phyloP scores from a whole-genome alignment of 2,329 filamentous ascomycete species.

The Aureobasidium leucospermi region DNA sequence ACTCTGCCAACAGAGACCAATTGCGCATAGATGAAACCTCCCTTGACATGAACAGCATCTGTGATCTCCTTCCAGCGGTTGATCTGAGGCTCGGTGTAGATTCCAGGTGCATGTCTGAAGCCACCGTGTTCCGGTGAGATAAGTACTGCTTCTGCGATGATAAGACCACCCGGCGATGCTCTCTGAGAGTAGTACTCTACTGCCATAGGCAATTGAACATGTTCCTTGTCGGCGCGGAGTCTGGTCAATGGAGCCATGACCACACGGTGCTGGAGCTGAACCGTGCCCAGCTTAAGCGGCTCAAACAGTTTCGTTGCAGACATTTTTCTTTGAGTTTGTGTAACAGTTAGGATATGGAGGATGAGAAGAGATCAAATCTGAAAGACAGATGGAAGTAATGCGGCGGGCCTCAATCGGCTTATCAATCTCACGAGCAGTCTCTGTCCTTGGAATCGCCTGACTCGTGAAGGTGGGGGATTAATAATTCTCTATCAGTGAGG shows the following conservation, averaged over 20 bases:
- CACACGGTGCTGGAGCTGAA: constrained; percentile 39
- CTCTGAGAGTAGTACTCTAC: constrained; percentile 16
- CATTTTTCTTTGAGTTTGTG: neutral
- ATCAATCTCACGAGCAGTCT: neutral
- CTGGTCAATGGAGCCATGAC: constrained; percentile 52
- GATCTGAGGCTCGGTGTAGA: constrained; percentile 50
- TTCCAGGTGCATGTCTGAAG: constrained; percentile 48
- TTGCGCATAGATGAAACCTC: constrained; percentile 54
- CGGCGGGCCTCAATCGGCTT: neutral
- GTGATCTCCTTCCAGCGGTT: constrained; percentile 54
- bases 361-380: neutral
- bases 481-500: neutral
- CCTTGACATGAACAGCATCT: constrained; percentile 56
- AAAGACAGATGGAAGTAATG: neutral
- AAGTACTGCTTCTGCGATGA: constrained; percentile 53
- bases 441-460: neutral
- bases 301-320: constrained; percentile 27
- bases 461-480: neutral
- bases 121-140: constrained; percentile 42
- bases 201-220: constrained; percentile 31
- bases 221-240: constrained; percentile 39
- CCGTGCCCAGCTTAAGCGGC: constrained; percentile 36
- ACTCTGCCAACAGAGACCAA: constrained; percentile 55
- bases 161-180: constrained; percentile 43
- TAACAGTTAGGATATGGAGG: neutral